Evolutionary conservation across 2,329 filamentous ascomycete genomes (phyloP).

Genomic region (Xylariales sp.): DNA sequence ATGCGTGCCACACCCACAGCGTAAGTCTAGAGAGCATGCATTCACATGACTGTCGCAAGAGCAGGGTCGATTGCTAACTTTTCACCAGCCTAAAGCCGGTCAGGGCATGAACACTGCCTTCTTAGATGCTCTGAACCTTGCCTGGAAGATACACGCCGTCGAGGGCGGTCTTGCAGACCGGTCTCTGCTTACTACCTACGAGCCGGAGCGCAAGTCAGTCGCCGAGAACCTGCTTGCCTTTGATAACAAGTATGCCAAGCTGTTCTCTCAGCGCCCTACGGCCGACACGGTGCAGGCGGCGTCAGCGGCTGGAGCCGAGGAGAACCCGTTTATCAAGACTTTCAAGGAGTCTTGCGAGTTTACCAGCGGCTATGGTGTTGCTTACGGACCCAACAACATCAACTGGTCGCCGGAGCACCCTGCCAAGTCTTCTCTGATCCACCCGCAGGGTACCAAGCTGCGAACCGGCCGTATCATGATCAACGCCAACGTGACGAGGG

Average conservation of each 20-base stretch:
- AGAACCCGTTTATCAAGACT: slow-evolving; percentile 80
- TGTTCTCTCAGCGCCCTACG: slow-evolving; percentile 78
- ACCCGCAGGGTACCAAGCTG: slow-evolving; percentile 61
- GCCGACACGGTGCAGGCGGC: slow-evolving; percentile 70
- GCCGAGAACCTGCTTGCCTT: slow-evolving; percentile 83
- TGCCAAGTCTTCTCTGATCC: slow-evolving; percentile 66
- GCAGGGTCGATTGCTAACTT: slow-evolving; percentile 6
- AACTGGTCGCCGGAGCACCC: slow-evolving; percentile 77
- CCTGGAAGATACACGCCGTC: slow-evolving; percentile 94
- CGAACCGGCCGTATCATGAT: slow-evolving; percentile 71
- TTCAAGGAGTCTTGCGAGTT: slow-evolving; percentile 93
- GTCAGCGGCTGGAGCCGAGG: slow-evolving; percentile 40
- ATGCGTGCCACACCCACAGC: slow-evolving; percentile 77
- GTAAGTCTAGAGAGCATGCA: slow-evolving; percentile 37
- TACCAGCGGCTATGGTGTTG: slow-evolving; percentile 87
- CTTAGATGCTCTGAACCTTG: slow-evolving; percentile 79
- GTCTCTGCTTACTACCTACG: slow-evolving; percentile 76
- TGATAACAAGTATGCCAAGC: slow-evolving; percentile 82
- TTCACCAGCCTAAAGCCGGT: slow-evolving; percentile 66
- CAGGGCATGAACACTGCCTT: slow-evolving; percentile 81
- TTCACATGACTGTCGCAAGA: no score
- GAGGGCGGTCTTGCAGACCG: slow-evolving; percentile 76
- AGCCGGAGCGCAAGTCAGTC: slow-evolving; percentile 77
- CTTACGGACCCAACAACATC: slow-evolving; percentile 74
- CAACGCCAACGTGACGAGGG: slow-evolving; percentile 77